Conservation (phyloP, 2,329 filamentous ascomycete genomes). For the Pseudofabraea citricarpa region DNA sequence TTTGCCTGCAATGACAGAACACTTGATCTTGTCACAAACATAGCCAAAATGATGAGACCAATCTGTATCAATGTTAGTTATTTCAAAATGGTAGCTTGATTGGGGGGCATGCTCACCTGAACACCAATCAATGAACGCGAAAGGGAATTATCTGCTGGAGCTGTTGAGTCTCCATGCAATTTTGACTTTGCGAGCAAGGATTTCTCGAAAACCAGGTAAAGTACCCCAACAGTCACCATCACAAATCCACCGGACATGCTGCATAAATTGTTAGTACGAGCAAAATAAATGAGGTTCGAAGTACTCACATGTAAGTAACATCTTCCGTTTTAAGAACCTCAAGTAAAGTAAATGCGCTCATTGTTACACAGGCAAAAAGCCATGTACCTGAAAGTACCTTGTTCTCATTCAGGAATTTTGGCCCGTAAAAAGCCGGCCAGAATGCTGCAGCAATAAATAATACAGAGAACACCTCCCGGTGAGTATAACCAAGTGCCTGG, state of each 20-base stretch:
- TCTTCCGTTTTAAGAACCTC: slow-evolving; percentile 83
- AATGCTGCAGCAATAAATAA: slow-evolving; percentile 71
- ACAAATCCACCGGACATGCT: slow-evolving; percentile 71
- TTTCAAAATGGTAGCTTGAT: too few relatives aligned
- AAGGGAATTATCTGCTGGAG: slow-evolving; percentile 37
- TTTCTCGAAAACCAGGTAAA: slow-evolving; percentile 79
- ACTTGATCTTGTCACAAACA: slow-evolving; percentile 83
- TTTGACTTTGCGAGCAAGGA: slow-evolving; percentile 20
- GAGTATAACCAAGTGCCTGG: slow-evolving; percentile 86
- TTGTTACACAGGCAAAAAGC: slow-evolving; percentile 70
- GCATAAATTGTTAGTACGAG: slow-evolving; percentile 12
- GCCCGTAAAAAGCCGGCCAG: slow-evolving; percentile 75
- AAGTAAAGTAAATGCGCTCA: slow-evolving; percentile 88
- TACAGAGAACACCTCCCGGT: slow-evolving; percentile 79
- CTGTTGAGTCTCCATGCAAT: slow-evolving; percentile 17
- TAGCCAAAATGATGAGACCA: slow-evolving; percentile 74
- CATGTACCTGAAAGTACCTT: slow-evolving; percentile 61
- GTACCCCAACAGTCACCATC: slow-evolving; percentile 71
- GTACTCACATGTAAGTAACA: slow-evolving; percentile 63
- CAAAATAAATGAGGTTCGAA: background rate
- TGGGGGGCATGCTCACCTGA: too few relatives aligned
- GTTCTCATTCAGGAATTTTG: slow-evolving; percentile 66
- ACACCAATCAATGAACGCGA: slow-evolving; percentile 59
- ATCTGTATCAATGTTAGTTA: slow-evolving; percentile 45
- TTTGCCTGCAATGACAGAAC: slow-evolving; percentile 81